Evolutionary conservation across 1,284 basidiomycete species (phyloP), one percentile per base, ranked within the genome.

Genomic region (Leccinum ponderosum): DNA sequence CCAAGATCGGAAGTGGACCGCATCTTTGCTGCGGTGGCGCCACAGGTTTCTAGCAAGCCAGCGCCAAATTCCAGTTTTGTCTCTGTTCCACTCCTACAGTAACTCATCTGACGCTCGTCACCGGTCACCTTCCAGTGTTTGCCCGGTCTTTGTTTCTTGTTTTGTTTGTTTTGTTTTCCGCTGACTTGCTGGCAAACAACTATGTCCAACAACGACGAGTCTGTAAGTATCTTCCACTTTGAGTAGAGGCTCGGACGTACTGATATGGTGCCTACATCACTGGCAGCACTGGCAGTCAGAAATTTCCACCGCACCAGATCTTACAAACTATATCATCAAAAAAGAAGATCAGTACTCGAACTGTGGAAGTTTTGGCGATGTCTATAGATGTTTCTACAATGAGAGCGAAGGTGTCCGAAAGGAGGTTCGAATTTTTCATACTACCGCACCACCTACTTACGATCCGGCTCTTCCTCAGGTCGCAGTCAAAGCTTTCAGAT

Each of bases 321-420:
- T 64, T 14, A 66, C 65, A 22, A 31, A 5, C 8, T 31, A 56
- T 20, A 61, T 66, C 33, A 4, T n/a, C 37, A 66, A 52, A 22
- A 14, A 6, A 2, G 29, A 37, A 7, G 47, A 48, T 11, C 44
- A 56, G 22, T 56, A 33, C 56, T 35, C 6, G 20, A 39, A 37
- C 33, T 31, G 62, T 35, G 62, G 60, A 4, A 2, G 15, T 12
- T 59, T 55, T n/a, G 48, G 57, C 4, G 56, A 58, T n/a, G 62
- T 66, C 25, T 66, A 61, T n/a, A 64, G 20, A 44, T 62, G 65
- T 47, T 20, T 14, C 11, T 65, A 53, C 48, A 6, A 53, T 22
- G 17, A 14, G 11, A 22, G 31, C 20, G 6, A 52, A 5, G 9
- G 27, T 15, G 3, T 52, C 6, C 27, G 8, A 29, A 17, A 15